Conservation (phyloP, 2,329 filamentous ascomycete species). For the Shiraia sp. region DNA sequence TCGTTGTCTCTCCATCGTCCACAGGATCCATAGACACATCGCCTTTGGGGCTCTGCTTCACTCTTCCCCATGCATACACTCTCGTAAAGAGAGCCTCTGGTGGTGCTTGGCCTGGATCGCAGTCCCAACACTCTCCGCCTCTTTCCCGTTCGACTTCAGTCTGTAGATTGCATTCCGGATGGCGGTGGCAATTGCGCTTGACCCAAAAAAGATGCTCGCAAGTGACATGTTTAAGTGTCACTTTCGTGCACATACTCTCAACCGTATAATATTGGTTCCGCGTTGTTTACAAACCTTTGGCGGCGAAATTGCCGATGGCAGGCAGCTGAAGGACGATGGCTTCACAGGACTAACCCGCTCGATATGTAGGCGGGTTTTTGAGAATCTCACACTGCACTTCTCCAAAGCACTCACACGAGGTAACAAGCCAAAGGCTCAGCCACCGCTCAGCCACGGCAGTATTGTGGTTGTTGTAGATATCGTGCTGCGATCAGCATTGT, state of each 20-base stretch:
- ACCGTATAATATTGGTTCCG: not conserved
- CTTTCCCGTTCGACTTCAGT: slow-evolving; percentile 21
- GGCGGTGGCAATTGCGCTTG: slow-evolving; percentile 20
- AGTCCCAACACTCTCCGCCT: slow-evolving; percentile 29
- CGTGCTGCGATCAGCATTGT: no score
- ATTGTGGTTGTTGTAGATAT: no score
- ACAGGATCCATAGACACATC: slow-evolving; percentile 2
- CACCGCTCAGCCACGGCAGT: no score
- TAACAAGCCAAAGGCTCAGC: no score
- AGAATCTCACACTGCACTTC: no score
- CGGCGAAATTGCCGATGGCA: not conserved
- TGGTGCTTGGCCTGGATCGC: slow-evolving; percentile 25
- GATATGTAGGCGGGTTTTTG: no score
- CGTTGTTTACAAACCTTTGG: not conserved
- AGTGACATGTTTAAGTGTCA: slow-evolving; percentile 23
- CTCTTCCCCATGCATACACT: slow-evolving; percentile 18
- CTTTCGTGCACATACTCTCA: slow-evolving; percentile 24
- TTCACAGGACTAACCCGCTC: not conserved
- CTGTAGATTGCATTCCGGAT: slow-evolving; percentile 13
- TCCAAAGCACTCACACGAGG: no score
- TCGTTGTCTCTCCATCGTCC: no score
- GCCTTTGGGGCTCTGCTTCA: slow-evolving; percentile 8
- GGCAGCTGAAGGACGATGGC: not conserved
- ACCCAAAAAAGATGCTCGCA: slow-evolving; percentile 25
- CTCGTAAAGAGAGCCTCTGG: slow-evolving; percentile 25